Evolutionary conservation across 2,329 filamentous ascomycete species (phyloP).

Genomic region (Coniella vitis): DNA sequence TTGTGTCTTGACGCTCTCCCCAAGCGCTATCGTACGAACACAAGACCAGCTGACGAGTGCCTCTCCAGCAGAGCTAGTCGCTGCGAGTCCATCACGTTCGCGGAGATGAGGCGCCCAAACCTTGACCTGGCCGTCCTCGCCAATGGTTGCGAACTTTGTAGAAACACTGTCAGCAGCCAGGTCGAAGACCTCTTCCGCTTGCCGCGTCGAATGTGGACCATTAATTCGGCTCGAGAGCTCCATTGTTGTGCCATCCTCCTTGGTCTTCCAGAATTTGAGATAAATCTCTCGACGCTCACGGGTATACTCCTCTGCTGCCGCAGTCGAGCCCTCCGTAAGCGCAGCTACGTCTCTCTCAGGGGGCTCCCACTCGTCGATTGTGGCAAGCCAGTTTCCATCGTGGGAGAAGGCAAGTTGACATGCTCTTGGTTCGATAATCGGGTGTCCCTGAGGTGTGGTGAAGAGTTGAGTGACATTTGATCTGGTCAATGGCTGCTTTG

Average conservation of each 20-base stretch:
- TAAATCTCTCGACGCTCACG: slow-evolving; percentile 62
- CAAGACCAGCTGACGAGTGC: slow-evolving; percentile 70
- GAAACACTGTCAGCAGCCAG: slow-evolving; percentile 63
- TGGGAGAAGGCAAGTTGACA: slow-evolving; percentile 67
- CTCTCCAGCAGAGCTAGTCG: slow-evolving; percentile 51
- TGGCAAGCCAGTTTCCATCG: slow-evolving; percentile 85
- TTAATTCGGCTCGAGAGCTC: slow-evolving; percentile 79
- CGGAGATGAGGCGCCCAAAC: slow-evolving; percentile 74
- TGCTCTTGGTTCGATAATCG: slow-evolving; percentile 71
- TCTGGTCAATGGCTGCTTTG: slow-evolving; percentile 81
- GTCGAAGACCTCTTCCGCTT: slow-evolving; percentile 58
- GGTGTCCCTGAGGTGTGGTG: slow-evolving; percentile 61
- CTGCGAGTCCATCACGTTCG: slow-evolving; percentile 59
- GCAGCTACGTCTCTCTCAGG: slow-evolving; percentile 60
- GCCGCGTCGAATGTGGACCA: slow-evolving; percentile 61
- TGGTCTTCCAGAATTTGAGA: slow-evolving; percentile 84
- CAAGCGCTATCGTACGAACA: slow-evolving; percentile 48
- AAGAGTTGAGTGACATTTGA: slow-evolving; percentile 82
- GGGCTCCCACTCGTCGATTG: slow-evolving; percentile 84
- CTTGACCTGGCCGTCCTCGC: slow-evolving; percentile 69
- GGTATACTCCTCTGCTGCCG: slow-evolving; percentile 36
- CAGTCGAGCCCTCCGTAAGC: slow-evolving; percentile 37
- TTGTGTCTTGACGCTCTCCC: slow-evolving; percentile 32
- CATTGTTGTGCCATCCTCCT: slow-evolving; percentile 51
- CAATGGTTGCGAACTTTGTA: slow-evolving; percentile 75